Base-by-base conservation (phyloP, 768 basidiomycete genomes). In the Lactarius indigo region DNA sequence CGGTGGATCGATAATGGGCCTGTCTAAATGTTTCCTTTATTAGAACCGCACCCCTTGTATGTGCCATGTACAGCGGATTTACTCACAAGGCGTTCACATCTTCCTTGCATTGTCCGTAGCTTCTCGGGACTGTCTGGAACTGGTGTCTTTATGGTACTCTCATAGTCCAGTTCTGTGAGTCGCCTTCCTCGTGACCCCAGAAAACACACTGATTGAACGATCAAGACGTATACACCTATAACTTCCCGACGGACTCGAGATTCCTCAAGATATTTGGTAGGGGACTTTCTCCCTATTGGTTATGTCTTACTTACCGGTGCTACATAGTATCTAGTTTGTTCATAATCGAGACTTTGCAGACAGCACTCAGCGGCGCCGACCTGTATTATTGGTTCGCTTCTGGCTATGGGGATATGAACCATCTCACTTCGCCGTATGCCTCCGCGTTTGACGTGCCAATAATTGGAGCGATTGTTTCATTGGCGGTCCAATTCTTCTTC, bases 101-200 rank as follows among this genome's bases (percentile, higher is more conserved):
- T 56, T 28, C 55, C n/a, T 47, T 26, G 26, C 50, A 12, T 50
- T n/a, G 13, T 52, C 12, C 50, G 50, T 52, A 52, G 50, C 50
- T 52, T 52, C 26, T 66, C 5, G 65, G 60, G n/a, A 26, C 12
- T 23, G 20, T 75, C 28, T 65, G 72, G 59, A 73, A 75, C 61
- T 74, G 69, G 62, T 57, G 63, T 30, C 59, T 76, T 10, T 76
- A 68, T 55, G 76, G 76, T 4, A 69, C 73, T 18, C 69, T 76
- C 13, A 28, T 64, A 0, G 68, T 74, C 26, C 76, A 76, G 70
- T 64, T 70, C 56, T 76, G 76, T 76, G 55, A 66, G 75, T 63
- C 0, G 35, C 23, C 33, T 13, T 9, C n/a, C 41, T 23, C 26
- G 26, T 7, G 23, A 42, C n/a, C 8, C 8, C 28, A 1, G 18